Evolutionary conservation across 495 filamentous ascomycete genomes (phyloP), one percentile per base, ranked within the genome.

Genomic region (Penicillium nucicola): DNA sequence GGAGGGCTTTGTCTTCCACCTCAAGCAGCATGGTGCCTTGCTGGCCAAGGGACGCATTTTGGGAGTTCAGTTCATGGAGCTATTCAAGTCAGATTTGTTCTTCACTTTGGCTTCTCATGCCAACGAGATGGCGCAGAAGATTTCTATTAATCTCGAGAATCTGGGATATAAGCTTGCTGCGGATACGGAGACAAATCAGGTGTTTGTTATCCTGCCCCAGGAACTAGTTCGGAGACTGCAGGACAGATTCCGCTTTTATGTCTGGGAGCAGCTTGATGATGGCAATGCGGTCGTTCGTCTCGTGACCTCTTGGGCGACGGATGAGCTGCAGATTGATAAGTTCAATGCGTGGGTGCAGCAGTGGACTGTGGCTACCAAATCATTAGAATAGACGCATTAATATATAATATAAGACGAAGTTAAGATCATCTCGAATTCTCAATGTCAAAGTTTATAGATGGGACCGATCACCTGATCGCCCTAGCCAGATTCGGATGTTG

Each of bases 1-100:
- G 0, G 70, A 74, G 15, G 72, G 65, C 19, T 76, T 76, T 35
- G 62, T 63, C 13, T 70, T 74, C 50, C 65, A 76, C 42, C 56
- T 76, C 50, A 76, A 76, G 42, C 72, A 74, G 40, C 69, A 70
- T 41, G 72, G 72, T 19, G 70, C 70, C 42, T 54, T 76, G 45
- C 57, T 76, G 45, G 72, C 65, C n/a, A 76, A 76, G 53, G 66
- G 67, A 7, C 62, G 72, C 3, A 62, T 70, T 9, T 40, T 76
- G 35, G 72, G 72, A 8, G 62, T 69, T n/a, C 72, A 76, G 40
- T 76, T 76, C 37, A 56, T 58, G 36, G 72, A 76, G 49, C 53
- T 76, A 7, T 76, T 76, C 55, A 63, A 62, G 1, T 55, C 65
- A 13, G 57, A 68, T 23, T 50, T 76, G 1, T 74, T 68, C 43